Conservation (phyloP, 1,284 basidiomycete genomes). For the Pholiota adiposa region DNA sequence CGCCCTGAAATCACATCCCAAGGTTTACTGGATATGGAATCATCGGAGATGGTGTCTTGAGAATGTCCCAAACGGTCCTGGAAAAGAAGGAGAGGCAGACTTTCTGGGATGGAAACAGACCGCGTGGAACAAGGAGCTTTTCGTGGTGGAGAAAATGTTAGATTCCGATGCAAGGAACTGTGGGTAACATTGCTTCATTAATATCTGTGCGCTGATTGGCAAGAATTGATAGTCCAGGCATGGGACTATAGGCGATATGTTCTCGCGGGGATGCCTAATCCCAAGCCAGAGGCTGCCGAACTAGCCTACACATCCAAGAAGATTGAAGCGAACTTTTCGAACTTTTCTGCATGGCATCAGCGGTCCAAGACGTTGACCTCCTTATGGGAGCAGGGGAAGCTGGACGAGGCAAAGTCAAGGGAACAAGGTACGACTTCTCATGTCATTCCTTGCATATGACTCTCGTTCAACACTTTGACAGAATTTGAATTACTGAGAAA, state of each 20-base stretch:
- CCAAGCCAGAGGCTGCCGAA: constrained; percentile 60
- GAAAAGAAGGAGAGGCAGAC: constrained; percentile 44
- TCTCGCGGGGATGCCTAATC: constrained; percentile 68
- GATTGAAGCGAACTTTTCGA: constrained; percentile 95
- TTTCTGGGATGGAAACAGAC: constrained; percentile 69
- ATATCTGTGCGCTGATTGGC: not conserved
- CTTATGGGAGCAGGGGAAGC: constrained; percentile 65
- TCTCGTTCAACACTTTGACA: not conserved
- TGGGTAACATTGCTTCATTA: constrained; percentile 41
- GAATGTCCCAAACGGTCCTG: constrained; percentile 76
- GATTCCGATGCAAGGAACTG: constrained; percentile 90
- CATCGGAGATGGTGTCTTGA: constrained; percentile 93
- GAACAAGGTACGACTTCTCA: constrained; percentile 59
- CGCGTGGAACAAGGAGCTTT: constrained; percentile 85
- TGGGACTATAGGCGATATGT: constrained; percentile 93
- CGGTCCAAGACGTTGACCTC: constrained; percentile 81
- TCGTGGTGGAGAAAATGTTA: constrained; percentile 88
- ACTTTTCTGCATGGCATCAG: constrained; percentile 99
- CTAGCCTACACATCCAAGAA: constrained; percentile 86
- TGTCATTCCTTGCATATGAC: constrained; percentile 1
- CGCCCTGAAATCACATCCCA: constrained; percentile 84
- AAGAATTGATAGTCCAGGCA: constrained; percentile 70
- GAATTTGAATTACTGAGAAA: constrained; percentile 94
- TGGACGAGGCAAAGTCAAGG: constrained; percentile 55
- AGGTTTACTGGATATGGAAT: constrained; percentile 98